Conservation (phyloP, 2,329 filamentous ascomycete species). For the Trichoderma breve region DNA sequence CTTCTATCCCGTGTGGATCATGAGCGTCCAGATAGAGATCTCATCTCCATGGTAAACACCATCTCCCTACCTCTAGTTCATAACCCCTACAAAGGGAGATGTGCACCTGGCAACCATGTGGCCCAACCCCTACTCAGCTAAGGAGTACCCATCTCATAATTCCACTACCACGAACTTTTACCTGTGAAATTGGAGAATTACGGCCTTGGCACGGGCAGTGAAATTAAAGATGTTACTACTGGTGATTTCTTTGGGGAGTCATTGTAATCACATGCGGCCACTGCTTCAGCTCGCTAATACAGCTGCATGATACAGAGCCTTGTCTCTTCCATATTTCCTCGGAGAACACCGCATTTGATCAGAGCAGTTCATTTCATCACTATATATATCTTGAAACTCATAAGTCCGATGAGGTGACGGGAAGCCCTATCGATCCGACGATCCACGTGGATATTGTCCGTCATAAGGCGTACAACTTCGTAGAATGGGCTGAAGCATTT, state of each 20-base stretch:
- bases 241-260: not conserved
- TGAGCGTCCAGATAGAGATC: not conserved
- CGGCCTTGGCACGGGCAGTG: not conserved
- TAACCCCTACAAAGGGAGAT: not conserved
- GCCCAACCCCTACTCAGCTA: not conserved
- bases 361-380: not conserved
- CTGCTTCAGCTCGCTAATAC: not conserved
- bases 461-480: not conserved
- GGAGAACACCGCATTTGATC: not conserved
- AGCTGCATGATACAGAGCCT: not conserved
- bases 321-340: not conserved
- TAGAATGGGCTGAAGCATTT: not conserved
- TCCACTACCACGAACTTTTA: not conserved
- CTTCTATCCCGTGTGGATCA: not conserved
- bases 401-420: not conserved
- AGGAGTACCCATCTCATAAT: not conserved
- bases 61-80: not conserved
- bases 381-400: conserved; percentile 1
- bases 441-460: conserved; percentile 1
- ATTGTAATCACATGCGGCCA: not conserved
- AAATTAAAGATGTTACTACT: not conserved
- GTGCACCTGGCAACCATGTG: not conserved
- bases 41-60: not conserved
- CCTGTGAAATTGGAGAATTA: not conserved
- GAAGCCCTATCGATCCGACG: not conserved